phyloP scores from a whole-genome alignment of 1,284 basidiomycete genomes.

The Microbotryomycetes sp. region DNA sequence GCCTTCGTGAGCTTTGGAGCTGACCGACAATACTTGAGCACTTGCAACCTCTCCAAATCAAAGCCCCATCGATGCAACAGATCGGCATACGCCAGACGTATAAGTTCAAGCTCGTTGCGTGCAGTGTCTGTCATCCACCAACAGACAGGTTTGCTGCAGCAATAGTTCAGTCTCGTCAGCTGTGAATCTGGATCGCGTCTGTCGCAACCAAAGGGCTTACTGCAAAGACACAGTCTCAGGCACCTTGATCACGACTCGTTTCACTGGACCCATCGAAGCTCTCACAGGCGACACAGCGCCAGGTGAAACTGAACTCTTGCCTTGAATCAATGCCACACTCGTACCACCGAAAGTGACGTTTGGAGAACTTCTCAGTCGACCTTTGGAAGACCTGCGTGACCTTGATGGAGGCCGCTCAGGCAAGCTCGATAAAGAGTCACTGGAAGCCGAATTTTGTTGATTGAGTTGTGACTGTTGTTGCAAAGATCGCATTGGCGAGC shows the following conservation, averaged over 20 bases:
- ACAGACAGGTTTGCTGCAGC: slow-evolving; percentile 6
- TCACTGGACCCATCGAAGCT: neutral
- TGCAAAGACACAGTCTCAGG: neutral
- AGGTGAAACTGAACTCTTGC: neutral
- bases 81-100: slow-evolving; percentile 30
- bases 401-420: slow-evolving; percentile 7
- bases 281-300: neutral
- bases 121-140: slow-evolving; percentile 30
- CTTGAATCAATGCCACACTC: slow-evolving; percentile 20
- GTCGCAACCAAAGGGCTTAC: neutral
- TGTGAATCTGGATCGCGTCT: too few species aligned
- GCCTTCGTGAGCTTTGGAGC: neutral
- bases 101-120: slow-evolving; percentile 24
- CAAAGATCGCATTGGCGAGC: neutral
- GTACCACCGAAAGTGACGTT: slow-evolving; percentile 28
- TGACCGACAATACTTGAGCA: slow-evolving; percentile 27
- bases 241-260: neutral
- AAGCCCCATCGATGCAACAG: slow-evolving; percentile 27
- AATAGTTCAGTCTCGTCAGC: neutral
- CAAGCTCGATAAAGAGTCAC: neutral
- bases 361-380: slow-evolving; percentile 1
- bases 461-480: neutral
- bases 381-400: neutral
- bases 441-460: slow-evolving; percentile 4
- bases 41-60: slow-evolving; percentile 20